Conservation (phyloP, 768 basidiomycete species). For the Lentinula sp. region DNA sequence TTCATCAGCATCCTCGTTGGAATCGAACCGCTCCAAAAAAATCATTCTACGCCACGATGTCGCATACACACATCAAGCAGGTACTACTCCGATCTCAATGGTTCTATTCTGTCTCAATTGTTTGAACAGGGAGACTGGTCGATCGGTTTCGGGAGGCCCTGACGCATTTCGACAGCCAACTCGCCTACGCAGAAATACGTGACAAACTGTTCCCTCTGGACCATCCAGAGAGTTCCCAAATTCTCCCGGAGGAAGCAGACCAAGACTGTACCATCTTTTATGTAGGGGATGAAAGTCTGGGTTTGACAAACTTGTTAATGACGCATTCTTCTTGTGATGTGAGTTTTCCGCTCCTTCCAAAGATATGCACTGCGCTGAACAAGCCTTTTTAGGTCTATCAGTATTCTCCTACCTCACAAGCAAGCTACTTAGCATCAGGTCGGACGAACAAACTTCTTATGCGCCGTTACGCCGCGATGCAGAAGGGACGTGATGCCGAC, state of each 20-base stretch:
- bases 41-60: constrained; percentile 74
- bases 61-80: constrained; percentile 61
- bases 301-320: constrained; percentile 81
- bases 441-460: constrained; percentile 80
- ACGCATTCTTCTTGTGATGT: constrained; percentile 68
- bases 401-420: constrained; percentile 57
- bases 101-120: not conserved
- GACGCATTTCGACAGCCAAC: constrained; percentile 15
- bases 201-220: constrained; percentile 15
- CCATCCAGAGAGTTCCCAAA: not conserved
- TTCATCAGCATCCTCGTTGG: not conserved
- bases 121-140: not conserved
- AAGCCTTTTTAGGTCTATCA: constrained; percentile 53
- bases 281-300: constrained; percentile 76
- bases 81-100: constrained; percentile 24
- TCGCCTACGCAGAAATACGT: constrained; percentile 32
- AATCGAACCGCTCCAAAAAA: constrained; percentile 8
- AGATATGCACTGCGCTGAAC: not conserved
- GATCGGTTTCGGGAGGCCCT: constrained; percentile 18
- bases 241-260: not conserved
- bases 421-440: constrained; percentile 50
- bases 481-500: constrained; percentile 86
- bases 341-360: constrained; percentile 12
- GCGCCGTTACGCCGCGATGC: constrained; percentile 82
- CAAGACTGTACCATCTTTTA: constrained; percentile 31